Conservation (phyloP, 2,329 filamentous ascomycete genomes). For the Orbilia blumenaviensis region DNA sequence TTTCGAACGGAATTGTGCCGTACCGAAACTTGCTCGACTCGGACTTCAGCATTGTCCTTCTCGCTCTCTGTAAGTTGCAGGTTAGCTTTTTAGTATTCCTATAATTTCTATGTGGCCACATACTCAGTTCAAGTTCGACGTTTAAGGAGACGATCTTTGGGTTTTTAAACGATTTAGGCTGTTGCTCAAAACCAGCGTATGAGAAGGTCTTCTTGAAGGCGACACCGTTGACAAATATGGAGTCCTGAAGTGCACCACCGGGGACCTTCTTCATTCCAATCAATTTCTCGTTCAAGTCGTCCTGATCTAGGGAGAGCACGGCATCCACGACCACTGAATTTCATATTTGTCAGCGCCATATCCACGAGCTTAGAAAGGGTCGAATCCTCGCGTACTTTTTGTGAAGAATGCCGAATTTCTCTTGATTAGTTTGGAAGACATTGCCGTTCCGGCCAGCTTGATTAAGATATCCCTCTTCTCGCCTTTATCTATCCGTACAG, state of each 20-base stretch:
- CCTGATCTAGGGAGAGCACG: conserved; percentile 92
- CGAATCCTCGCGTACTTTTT: conserved; percentile 73
- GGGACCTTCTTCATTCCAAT: conserved; percentile 99
- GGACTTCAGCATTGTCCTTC: conserved; percentile 98
- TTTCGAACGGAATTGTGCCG: neutral
- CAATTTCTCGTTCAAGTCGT: conserved; percentile 95
- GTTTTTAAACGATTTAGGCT: conserved; percentile 92
- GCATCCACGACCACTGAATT: conserved; percentile 91
- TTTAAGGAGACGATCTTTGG: conserved; percentile 98
- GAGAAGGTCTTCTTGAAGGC: conserved; percentile 99
- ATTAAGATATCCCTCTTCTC: conserved; percentile 86
- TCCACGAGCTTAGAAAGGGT: neutral
- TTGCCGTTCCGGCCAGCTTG: conserved; percentile 92
- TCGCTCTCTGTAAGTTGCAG: conserved; percentile 72
- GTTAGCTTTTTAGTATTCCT: conserved; percentile 26
- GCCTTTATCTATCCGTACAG: conserved; percentile 81
- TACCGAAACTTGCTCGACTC: conserved; percentile 90
- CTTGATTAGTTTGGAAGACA: conserved; percentile 99
- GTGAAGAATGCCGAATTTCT: conserved; percentile 97
- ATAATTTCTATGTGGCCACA: conserved; percentile 19
- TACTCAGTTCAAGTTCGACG: conserved; percentile 89
- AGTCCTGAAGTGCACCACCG: conserved; percentile 93
- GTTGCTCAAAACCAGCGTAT: conserved; percentile 98
- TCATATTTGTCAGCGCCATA: conserved; percentile 12
- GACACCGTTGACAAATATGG: conserved; percentile 95